Percentiles rank a stretch among this genome's conserved stretches.
Evolutionary conservation across 768 basidiomycete species (phyloP).

Genomic region (Kwoniella dendrophila): DNA sequence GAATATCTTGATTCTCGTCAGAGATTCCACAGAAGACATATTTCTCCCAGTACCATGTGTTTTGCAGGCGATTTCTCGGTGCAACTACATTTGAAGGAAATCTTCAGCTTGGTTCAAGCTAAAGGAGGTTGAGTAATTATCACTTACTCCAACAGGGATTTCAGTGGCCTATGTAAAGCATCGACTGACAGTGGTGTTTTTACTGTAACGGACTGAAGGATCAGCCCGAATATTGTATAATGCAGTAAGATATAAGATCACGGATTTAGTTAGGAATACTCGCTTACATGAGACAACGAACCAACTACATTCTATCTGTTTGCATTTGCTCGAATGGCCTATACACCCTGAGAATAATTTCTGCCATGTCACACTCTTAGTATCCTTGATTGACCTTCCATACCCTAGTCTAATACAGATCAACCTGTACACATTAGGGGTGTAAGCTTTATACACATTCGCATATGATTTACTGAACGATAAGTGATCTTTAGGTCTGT

Average conservation of each 20-base stretch:
- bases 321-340: slow-evolving; percentile 3
- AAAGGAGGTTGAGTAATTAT: too few relatives aligned
- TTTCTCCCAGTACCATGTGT: too few relatives aligned
- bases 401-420: slow-evolving; percentile 6
- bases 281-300: neutral
- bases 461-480: slow-evolving; percentile 5
- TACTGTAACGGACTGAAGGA: too few relatives aligned
- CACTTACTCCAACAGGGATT: too few relatives aligned
- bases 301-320: neutral
- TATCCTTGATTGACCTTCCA: slow-evolving; percentile 1
- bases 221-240: neutral
- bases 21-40: too few relatives aligned
- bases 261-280: neutral
- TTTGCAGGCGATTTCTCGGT: too few relatives aligned
- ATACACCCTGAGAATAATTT: neutral
- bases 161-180: too few relatives aligned
- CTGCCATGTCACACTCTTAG: neutral
- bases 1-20: too few relatives aligned
- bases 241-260: neutral
- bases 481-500: neutral
- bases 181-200: too few relatives aligned
- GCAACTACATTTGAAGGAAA: too few relatives aligned
- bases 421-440: neutral
- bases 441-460: slow-evolving; percentile 2
- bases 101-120: too few relatives aligned